A percentile compares a stretch with the other conserved stretches of the same genome.
These are phyloP conservation scores for Metschnikowia borealis DNA, from an alignment of 805 yeast genomes.

Conservation along the genomic window DNA sequence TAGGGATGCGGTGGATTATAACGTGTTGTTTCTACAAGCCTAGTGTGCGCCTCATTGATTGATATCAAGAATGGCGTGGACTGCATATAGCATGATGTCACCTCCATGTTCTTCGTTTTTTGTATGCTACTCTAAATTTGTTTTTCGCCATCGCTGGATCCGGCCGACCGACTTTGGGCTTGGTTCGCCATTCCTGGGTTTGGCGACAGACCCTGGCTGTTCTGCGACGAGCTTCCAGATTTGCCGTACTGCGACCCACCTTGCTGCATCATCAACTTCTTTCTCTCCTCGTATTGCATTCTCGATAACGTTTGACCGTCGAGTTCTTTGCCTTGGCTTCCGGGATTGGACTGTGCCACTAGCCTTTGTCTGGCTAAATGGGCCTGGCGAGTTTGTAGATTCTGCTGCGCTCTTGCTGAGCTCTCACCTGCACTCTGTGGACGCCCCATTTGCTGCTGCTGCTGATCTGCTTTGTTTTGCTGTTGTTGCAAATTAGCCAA, in stretches of 20 bases:
- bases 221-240: not conserved
- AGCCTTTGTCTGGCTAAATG: conserved; percentile 12
- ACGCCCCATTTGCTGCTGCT: conserved; percentile 12
- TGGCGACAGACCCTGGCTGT: not conserved
- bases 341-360: conserved; percentile 10
- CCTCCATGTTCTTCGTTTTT: not conserved
- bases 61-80: not conserved
- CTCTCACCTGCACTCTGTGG: conserved; percentile 13
- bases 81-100: not conserved
- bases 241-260: conserved; percentile 12
- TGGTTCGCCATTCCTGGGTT: not conserved
- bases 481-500: conserved; percentile 55
- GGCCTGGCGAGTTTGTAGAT: conserved; percentile 14
- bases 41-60: not conserved
- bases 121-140: not conserved
- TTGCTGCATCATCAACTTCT: conserved; percentile 32
- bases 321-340: conserved; percentile 11
- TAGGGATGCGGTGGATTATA: not conserved
- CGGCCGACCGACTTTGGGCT: not conserved
- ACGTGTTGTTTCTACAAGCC: not conserved
- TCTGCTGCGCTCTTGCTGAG: conserved; percentile 10
- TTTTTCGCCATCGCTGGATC: conserved; percentile 1
- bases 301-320: conserved; percentile 26
- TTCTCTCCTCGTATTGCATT: conserved; percentile 35
- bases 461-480: conserved; percentile 30